These are phyloP conservation scores for Mesotaenium endlicherianum DNA, from an alignment of 139 green algal species.

Conservation along the genomic window DNA sequence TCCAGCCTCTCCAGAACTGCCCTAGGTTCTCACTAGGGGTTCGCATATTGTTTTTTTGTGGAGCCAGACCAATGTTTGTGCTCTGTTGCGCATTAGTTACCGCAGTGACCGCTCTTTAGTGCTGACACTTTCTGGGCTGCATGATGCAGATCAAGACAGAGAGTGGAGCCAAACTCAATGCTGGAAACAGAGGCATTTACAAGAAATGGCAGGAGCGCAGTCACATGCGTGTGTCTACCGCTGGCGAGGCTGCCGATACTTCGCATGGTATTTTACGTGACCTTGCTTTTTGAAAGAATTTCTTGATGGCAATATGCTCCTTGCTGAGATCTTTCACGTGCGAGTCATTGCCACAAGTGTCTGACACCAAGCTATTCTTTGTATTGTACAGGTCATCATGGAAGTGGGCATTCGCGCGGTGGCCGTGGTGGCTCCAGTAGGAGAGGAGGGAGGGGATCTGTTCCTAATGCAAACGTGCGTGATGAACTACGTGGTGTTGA, in stretches of 20 bases:
- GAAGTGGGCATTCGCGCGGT: not conserved
- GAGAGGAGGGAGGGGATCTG: not conserved
- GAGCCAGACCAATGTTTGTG: no score
- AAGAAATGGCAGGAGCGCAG: constrained; percentile 30
- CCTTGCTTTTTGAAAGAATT: not conserved
- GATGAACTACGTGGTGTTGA: constrained; percentile 27
- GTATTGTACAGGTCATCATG: not conserved
- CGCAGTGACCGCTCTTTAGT: no score
- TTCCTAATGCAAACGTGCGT: constrained; percentile 1
- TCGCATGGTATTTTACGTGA: not conserved
- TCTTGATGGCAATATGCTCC: not conserved
- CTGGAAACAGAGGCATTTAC: constrained; percentile 26
- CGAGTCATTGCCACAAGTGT: not conserved
- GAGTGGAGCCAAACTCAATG: constrained; percentile 21
- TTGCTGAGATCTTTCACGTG: not conserved
- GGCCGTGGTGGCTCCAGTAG: not conserved
- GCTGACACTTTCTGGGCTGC: no score
- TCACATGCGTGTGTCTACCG: constrained; percentile 26
- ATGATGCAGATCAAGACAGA: constrained; percentile 30
- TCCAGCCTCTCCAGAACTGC: no score
- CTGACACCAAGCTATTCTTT: not conserved
- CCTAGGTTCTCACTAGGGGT: no score
- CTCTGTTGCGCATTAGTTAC: no score
- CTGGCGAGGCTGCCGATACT: not conserved
- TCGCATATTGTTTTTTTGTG: no score